A percentile compares a stretch with the other conserved stretches of the same genome.
Conservation (phyloP, 768 basidiomycete species). For the Ramaria sp. region DNA sequence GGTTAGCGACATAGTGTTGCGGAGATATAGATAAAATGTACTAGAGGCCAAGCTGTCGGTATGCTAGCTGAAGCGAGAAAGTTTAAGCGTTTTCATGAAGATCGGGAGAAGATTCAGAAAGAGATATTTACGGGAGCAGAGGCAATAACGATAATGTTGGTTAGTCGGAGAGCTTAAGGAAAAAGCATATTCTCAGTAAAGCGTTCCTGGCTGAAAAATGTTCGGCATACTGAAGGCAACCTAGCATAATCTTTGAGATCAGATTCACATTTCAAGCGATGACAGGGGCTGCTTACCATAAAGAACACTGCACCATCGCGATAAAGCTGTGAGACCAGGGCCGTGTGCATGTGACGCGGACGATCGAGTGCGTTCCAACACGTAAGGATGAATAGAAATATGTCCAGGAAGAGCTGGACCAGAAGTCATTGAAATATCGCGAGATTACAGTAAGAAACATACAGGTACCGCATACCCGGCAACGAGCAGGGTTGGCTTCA, state of each 20-base stretch:
- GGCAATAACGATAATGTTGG: conserved; percentile 12
- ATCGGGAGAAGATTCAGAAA: neutral
- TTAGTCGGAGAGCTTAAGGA: conserved; percentile 10
- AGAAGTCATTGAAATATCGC: too few relatives aligned
- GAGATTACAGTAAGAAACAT: too few relatives aligned
- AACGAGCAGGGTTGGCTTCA: neutral
- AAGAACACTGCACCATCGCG: conserved; percentile 27
- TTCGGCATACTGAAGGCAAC: neutral
- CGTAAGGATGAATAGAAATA: conserved; percentile 17
- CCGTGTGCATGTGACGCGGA: conserved; percentile 19
- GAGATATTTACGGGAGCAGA: neutral
- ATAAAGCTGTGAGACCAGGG: conserved; percentile 21
- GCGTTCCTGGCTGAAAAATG: neutral
- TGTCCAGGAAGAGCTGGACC: neutral
- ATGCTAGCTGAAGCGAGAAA: neutral
- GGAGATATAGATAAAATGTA: too few relatives aligned
- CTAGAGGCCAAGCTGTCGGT: neutral
- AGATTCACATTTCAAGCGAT: neutral
- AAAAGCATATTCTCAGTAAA: neutral
- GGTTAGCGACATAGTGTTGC: neutral
- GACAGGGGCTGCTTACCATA: conserved; percentile 17
- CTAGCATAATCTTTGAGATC: neutral
- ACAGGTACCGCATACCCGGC: neutral
- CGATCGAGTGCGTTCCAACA: conserved; percentile 25
- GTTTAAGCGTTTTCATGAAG: too few relatives aligned